Base-by-base conservation (phyloP, 2,329 filamentous ascomycete genomes). In the Talaromyces verruculosus region DNA sequence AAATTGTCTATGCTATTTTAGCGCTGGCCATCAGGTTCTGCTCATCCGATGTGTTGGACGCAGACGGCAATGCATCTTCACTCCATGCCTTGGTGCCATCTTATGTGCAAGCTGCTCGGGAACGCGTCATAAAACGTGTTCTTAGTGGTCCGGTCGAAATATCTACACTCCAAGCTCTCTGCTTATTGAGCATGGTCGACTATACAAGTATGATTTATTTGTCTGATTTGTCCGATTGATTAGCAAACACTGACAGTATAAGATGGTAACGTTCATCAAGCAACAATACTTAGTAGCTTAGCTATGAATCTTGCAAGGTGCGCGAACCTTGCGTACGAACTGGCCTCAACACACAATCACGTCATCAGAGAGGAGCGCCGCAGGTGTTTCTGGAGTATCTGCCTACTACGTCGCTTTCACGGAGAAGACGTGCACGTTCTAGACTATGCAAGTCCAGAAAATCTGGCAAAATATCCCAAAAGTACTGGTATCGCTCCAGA, bases 261-360 rank as follows among this genome's bases (percentile, higher is more conserved):
- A 78, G 78, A 79, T 70, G 77, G 78, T 7, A 76, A 78, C 57
- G 76, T 74, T 17, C 71, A 75, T 53, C 73, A 75, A 51, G 75
- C 78, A 47, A 79, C 75, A 49, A 72, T 76, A 28, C 43, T 60
- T 33, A 79, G 77, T 66, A 81, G 80, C 57, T 71, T 82, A 22
- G 81, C 81, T 1, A 79, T 81, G 75, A 80, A 80, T 53, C 69
- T 83, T 15, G 80, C 80, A 10, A 78, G 81, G 60, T 81, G 78
- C 67, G 79, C 81, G 5, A 80, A 80, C 53, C 72, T 83, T 5
- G 77, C 76, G n/a, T 73, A 74, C 3, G 80, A 82, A 67, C 64
- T 72, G 4, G 69, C 71, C 30, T 49, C 67, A 2, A 45, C 63
- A 8, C 68, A 70, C 13, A 70, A 67, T 28, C 66, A 66, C 2